phyloP scores from a whole-genome alignment of 2,329 filamentous ascomycete species.

The Fusarium sp. region DNA sequence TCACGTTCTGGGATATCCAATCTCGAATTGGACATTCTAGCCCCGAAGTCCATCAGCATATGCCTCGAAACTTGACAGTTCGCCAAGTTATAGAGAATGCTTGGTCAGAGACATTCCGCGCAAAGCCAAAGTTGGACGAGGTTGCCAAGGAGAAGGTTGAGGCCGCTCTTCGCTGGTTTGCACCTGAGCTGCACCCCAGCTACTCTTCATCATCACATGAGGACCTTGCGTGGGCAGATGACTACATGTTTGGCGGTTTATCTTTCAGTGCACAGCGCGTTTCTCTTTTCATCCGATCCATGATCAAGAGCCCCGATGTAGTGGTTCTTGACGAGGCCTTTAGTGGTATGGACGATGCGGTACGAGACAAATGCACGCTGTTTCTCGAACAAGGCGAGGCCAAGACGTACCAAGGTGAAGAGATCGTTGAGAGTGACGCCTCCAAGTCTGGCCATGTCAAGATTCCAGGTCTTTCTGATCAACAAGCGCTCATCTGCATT shows the following conservation, averaged over 20 bases:
- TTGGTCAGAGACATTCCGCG: slow-evolving; percentile 89
- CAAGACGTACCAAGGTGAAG: slow-evolving; percentile 56
- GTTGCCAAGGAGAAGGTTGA: slow-evolving; percentile 73
- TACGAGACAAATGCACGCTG: slow-evolving; percentile 87
- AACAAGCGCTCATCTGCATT: slow-evolving; percentile 91
- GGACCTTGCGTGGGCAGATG: slow-evolving; percentile 73
- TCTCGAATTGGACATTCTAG: slow-evolving; percentile 91
- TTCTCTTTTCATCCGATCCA: slow-evolving; percentile 83
- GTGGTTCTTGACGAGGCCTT: slow-evolving; percentile 91
- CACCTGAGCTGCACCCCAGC: slow-evolving; percentile 77
- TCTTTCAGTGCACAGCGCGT: slow-evolving; percentile 88
- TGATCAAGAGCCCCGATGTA: slow-evolving; percentile 84
- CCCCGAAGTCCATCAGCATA: slow-evolving; percentile 93
- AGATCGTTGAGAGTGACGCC: slow-evolving; percentile 62
- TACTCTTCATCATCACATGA: slow-evolving; percentile 45
- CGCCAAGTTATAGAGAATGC: slow-evolving; percentile 84
- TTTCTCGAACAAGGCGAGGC: slow-evolving; percentile 79
- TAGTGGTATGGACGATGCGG: slow-evolving; percentile 83
- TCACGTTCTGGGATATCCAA: slow-evolving; percentile 95
- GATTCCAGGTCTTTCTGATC: slow-evolving; percentile 72
- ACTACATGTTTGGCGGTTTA: slow-evolving; percentile 77
- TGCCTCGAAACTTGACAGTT: slow-evolving; percentile 81
- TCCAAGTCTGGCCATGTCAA: slow-evolving; percentile 61
- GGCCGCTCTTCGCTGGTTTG: slow-evolving; percentile 81
- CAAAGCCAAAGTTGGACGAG: slow-evolving; percentile 73